Conservation (phyloP, 83 land plant species). For the Picea abies region DNA sequence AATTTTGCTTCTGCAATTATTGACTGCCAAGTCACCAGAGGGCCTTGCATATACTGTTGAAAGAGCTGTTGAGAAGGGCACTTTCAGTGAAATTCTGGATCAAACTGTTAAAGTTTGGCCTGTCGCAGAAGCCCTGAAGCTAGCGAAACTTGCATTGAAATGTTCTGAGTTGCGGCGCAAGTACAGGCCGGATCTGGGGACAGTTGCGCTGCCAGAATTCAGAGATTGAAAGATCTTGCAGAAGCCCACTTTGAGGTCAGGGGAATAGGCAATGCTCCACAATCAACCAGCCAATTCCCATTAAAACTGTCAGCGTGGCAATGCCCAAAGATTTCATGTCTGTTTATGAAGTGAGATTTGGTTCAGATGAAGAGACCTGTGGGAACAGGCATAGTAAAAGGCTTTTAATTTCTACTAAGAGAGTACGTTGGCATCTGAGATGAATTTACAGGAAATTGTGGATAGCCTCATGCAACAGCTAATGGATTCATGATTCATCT, state of each 20-base stretch:
- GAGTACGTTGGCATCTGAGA: too few species aligned
- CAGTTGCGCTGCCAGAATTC: slow-evolving; percentile 48
- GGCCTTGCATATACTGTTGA: slow-evolving; percentile 16
- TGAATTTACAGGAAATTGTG: too few species aligned
- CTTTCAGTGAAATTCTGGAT: slow-evolving; percentile 21
- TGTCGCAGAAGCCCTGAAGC: slow-evolving; percentile 10
- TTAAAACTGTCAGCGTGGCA: too few species aligned
- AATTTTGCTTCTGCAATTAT: slow-evolving; percentile 28
- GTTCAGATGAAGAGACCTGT: too few species aligned
- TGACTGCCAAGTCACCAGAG: slow-evolving; percentile 22
- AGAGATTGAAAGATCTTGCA: slow-evolving; percentile 28
- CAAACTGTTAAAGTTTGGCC: slow-evolving; percentile 31
- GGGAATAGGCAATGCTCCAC: too few species aligned
- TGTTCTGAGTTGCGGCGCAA: slow-evolving; percentile 63
- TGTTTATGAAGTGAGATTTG: too few species aligned
- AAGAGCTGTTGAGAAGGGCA: slow-evolving; percentile 24
- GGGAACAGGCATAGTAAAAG: too few species aligned
- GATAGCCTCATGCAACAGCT: too few species aligned
- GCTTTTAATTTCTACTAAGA: too few species aligned
- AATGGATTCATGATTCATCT: too few species aligned
- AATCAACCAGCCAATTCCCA: too few species aligned
- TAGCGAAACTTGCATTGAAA: slow-evolving; percentile 42
- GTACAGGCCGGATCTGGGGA: slow-evolving; percentile 57
- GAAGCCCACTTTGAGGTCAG: neutral
- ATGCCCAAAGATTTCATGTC: too few species aligned